Evolutionary conservation across 768 basidiomycete genomes (phyloP).

Genomic region (Kwoniella botswanensis): DNA sequence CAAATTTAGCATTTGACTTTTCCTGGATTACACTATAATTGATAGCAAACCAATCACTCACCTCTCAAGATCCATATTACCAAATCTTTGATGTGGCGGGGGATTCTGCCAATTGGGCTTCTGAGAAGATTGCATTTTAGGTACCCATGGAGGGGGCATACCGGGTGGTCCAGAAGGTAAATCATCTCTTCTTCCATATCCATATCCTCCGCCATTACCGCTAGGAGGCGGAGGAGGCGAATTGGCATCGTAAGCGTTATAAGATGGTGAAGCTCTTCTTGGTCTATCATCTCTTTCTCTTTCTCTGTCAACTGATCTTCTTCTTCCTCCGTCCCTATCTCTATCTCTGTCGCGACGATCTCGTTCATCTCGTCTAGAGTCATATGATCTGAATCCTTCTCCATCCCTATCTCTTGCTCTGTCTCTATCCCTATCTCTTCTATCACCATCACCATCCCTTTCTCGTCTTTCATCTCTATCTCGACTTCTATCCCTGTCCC

Average conservation of each 20-base stretch:
- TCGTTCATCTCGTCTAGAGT: slow-evolving; percentile 18
- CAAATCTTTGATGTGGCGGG: slow-evolving; percentile 21
- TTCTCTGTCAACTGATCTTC: not conserved
- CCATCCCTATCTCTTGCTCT: slow-evolving; percentile 18
- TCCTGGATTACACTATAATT: no score
- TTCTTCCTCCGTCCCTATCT: slow-evolving; percentile 9
- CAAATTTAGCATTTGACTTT: not conserved
- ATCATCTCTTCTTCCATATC: slow-evolving; percentile 29
- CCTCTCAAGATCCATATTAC: slow-evolving; percentile 41
- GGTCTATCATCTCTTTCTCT: slow-evolving; percentile 14
- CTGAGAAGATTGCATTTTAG: slow-evolving; percentile 10
- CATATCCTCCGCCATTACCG: slow-evolving; percentile 21
- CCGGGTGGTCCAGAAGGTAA: slow-evolving; percentile 10
- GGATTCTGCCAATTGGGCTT: slow-evolving; percentile 26
- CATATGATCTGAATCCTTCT: slow-evolving; percentile 21
- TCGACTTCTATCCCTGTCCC: slow-evolving; percentile 2
- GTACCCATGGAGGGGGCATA: slow-evolving; percentile 25
- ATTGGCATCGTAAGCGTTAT: slow-evolving; percentile 23
- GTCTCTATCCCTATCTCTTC: slow-evolving; percentile 2
- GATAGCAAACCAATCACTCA: slow-evolving; percentile 16
- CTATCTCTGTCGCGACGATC: slow-evolving; percentile 13
- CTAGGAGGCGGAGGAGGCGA: not conserved
- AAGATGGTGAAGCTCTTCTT: slow-evolving; percentile 31
- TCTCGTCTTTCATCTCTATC: slow-evolving; percentile 14
- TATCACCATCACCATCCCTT: slow-evolving; percentile 1